A percentile compares a stretch with the other conserved stretches of the same genome.
Conservation (phyloP, 2,329 filamentous ascomycete genomes). For the Fusarium brevicatenulatum region DNA sequence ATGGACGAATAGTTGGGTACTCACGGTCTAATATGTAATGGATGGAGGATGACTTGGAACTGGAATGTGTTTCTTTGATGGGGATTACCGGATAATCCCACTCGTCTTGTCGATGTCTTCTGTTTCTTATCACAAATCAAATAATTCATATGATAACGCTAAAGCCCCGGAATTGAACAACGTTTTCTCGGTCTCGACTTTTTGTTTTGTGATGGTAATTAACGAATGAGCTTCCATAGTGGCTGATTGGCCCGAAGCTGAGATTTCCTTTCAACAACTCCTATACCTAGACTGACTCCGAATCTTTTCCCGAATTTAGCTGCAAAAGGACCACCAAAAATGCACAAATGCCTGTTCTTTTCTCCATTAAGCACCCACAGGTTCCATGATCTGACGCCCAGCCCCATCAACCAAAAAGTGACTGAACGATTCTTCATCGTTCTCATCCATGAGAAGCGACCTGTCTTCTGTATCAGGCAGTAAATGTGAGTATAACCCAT, state of each 20-base stretch:
- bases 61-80: constrained; percentile 3
- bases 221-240: neutral
- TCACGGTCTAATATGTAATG: constrained; percentile 18
- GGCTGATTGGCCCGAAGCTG: neutral
- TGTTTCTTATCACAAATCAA: neutral
- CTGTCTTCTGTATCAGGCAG: constrained; percentile 52
- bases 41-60: constrained; percentile 8
- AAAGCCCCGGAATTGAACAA: neutral
- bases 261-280: constrained; percentile 10
- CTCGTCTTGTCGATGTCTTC: constrained; percentile 9
- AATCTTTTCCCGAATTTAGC: neutral
- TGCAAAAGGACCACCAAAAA: neutral
- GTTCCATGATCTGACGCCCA: constrained; percentile 51
- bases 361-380: constrained; percentile 41
- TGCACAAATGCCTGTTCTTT: neutral
- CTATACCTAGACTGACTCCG: constrained; percentile 1
- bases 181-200: neutral
- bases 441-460: constrained; percentile 50
- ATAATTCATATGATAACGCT: constrained; percentile 19
- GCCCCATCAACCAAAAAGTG: constrained; percentile 54
- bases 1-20: neutral
- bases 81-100: constrained; percentile 26
- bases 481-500: constrained; percentile 54
- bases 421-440: constrained; percentile 57
- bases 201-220: neutral